Percentiles rank a stretch among this genome's conserved stretches.
phyloP scores from a whole-genome alignment of 306 rosid species.

The Prunus dulcis region DNA sequence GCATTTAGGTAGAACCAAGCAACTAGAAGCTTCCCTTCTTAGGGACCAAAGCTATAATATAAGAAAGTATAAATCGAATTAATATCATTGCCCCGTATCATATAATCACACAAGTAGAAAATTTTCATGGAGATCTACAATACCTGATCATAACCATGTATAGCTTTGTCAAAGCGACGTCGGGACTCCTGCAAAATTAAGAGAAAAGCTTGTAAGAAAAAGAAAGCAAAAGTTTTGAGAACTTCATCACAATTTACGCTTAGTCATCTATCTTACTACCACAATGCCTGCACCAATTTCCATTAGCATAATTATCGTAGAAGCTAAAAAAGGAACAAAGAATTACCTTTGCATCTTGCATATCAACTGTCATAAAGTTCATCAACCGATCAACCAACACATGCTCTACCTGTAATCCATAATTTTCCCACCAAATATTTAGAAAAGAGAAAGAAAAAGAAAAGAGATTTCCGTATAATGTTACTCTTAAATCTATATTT shows the following conservation, averaged over 20 bases:
- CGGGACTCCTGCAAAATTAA: slow-evolving; percentile 67
- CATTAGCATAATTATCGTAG: neutral
- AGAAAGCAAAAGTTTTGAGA: neutral
- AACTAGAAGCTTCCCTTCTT: neutral
- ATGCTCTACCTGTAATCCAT: slow-evolving; percentile 80
- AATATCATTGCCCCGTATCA: neutral
- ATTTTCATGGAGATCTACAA: slow-evolving; percentile 1
- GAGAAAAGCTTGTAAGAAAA: slow-evolving; percentile 9
- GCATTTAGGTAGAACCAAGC: neutral
- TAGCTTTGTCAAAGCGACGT: slow-evolving; percentile 70
- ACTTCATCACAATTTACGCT: neutral
- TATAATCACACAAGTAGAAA: neutral
- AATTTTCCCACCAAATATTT: slow-evolving; percentile 13
- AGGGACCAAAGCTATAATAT: neutral
- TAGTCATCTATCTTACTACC: neutral
- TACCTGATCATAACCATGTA: slow-evolving; percentile 93
- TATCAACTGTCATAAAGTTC: slow-evolving; percentile 74
- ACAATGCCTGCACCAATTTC: neutral
- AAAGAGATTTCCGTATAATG: neutral
- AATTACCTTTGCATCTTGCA: slow-evolving; percentile 74
- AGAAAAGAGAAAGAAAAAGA: neutral
- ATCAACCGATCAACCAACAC: slow-evolving; percentile 74
- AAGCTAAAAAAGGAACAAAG: neutral
- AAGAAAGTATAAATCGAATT: neutral
- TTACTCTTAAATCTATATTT: neutral